phyloP scores from a whole-genome alignment of 306 rosid genomes.

The Coriaria nepalensis region DNA sequence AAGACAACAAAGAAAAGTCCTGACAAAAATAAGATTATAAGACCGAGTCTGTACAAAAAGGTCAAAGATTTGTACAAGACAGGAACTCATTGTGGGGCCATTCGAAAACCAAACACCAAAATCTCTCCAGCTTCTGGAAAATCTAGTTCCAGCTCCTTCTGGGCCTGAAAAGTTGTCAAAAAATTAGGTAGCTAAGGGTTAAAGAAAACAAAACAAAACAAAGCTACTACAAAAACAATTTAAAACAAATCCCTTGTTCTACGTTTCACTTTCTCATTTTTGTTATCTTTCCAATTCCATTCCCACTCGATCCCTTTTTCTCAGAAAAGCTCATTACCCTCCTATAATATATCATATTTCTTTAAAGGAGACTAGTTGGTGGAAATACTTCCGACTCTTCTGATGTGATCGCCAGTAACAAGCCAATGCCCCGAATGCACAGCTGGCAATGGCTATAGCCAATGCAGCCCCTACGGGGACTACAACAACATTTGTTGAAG shows the following conservation, averaged over 20 bases:
- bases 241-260: slow-evolving; percentile 9
- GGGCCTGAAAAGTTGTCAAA: slow-evolving; percentile 65
- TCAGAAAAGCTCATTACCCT: slow-evolving; percentile 65
- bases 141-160: slow-evolving; percentile 67
- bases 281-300: slow-evolving; percentile 11
- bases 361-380: slow-evolving; percentile 82
- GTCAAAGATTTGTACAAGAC: slow-evolving; percentile 6
- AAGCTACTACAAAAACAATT: slow-evolving; percentile 6
- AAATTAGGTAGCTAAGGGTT: slow-evolving; percentile 1
- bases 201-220: slow-evolving; percentile 18
- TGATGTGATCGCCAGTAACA: slow-evolving; percentile 99
- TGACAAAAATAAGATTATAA: no score
- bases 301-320: slow-evolving; percentile 23
- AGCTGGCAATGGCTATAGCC: slow-evolving; percentile 92
- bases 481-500: slow-evolving; percentile 50
- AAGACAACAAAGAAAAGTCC: no score
- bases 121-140: slow-evolving; percentile 10
- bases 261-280: slow-evolving; percentile 5
- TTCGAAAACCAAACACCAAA: no score
- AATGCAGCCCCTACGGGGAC: slow-evolving; percentile 96
- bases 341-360: slow-evolving; percentile 72
- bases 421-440: slow-evolving; percentile 96
- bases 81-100: slow-evolving; percentile 12
- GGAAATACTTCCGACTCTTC: slow-evolving; percentile 98
- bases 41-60: no score